Evolutionary conservation across 2,329 filamentous ascomycete species (phyloP), one percentile per base, ranked within the genome.

Genomic region (Neophaeococcomyces mojaviensis): DNA sequence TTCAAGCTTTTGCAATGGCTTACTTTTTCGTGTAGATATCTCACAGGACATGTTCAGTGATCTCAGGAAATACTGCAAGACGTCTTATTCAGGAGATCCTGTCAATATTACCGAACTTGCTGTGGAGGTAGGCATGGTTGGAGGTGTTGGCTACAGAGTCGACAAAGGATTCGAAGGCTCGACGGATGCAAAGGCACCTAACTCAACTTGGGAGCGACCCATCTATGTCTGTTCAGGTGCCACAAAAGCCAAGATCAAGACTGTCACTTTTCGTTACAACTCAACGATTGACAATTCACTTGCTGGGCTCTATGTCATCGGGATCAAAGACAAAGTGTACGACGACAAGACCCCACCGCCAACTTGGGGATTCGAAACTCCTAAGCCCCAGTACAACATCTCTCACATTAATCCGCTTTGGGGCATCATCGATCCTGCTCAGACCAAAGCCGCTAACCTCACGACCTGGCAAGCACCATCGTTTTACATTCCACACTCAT

Each of bases 161-260:
- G 67, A 71, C 39, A 60, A 57, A 1, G 1, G 67, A 69, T 40
- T 59, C 54, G 62, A 60, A 1, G 53, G 56, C 3, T 55, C 59
- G 2, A 51, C 68, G 1, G 51, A 69, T 2, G 65, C 66, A 18
- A 66, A 72, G 19, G 60, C 63, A 5, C 59, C 61, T 5, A 63
- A 63, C 4, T 67, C 66, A 12, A 50, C 58, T 28, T 76, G 71
- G 70, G 63, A 64, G 1, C 55, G 64, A 3, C 64, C 68, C 0
- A 46, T 74, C 1, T 72, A 73, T 47, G 60, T 61, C 0, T 76
- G 72, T 49, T 68, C 69, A 1, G 65, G 63, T 0, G 57, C 67
- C 0, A 50, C 67, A 2, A 66, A 66, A 39, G 70, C 71, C 2
- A 64, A 60, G 1, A 61, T 76, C 47, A 74, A 74, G 50, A 68